Evolutionary conservation across 331 rosid species (phyloP), one percentile per base, ranked within the genome.

Genomic region (Telfairia occidentalis): DNA sequence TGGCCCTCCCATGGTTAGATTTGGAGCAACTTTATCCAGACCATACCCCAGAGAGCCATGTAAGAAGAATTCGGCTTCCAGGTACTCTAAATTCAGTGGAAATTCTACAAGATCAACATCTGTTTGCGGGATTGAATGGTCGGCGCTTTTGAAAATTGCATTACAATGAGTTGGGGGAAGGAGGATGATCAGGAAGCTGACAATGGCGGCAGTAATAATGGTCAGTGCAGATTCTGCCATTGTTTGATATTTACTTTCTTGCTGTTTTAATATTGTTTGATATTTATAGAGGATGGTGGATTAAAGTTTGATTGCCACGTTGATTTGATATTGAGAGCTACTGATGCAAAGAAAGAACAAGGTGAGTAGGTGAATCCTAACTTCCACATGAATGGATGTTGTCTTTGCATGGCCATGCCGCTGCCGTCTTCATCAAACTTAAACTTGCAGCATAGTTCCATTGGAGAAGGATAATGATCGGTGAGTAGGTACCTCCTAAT

Each of bases 41-140:
- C 98, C 98, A 46, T 69, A 49, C 21, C 96, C 96, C 38, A 82
- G 71, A 15, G 96, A 29, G 16, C 89, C 96, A 81, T 42, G 81
- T 49, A 95, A 78, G 79, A 90, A 89, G 85, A 95, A 87, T 67
- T 95, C 97, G 0, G 97, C 96, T 67, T 95, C 97, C 50, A 90
- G 53, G 52, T 75, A 91, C 83, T 95, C 96, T 26, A 95, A 85
- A 59, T 95, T 91, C 3, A 95, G 83, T 34, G 96, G 77, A 53
- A 95, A 89, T 61, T 94, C 96, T 6, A 94, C 4, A 26, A 85
- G 85, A 80, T 86, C 90, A 4, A n/a, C 69, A 60, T 94, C 98
- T 6, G 74, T 42, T 40, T 11, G 3, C 5, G 80, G 69, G 26
- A 61, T 0, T 6, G 53, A n/a, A n/a, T 0, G 0, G 26, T 23